Percentiles rank a stretch among this genome's conserved stretches.
Evolutionary conservation across 176 grass and related monocot species (phyloP).

Genomic region (Zoysia japonica): DNA sequence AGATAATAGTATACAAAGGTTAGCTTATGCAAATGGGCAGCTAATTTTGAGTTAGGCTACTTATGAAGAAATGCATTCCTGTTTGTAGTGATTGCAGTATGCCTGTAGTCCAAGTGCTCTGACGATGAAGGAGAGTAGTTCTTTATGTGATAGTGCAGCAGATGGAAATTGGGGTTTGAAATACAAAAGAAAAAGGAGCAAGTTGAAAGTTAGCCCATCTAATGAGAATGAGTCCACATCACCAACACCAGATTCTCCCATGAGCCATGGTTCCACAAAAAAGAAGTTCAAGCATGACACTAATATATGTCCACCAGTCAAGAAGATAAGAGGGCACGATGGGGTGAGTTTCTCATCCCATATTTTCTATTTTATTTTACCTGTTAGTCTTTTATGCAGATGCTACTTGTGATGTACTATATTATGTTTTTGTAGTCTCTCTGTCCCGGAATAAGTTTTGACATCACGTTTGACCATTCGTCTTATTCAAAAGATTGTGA

Average conservation of each 20-base stretch:
- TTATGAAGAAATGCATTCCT: slow-evolving; percentile 30
- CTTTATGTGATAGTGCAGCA: slow-evolving; percentile 67
- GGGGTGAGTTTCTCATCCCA: slow-evolving; percentile 68
- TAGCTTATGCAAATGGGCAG: slow-evolving; percentile 17
- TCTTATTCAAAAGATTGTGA: no score
- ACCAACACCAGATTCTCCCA: slow-evolving; percentile 50
- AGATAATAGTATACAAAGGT: neutral
- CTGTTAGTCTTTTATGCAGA: slow-evolving; percentile 14
- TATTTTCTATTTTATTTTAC: slow-evolving; percentile 35
- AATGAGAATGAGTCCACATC: slow-evolving; percentile 61
- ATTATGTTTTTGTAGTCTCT: neutral
- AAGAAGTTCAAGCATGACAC: slow-evolving; percentile 64
- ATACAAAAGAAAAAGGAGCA: slow-evolving; percentile 84
- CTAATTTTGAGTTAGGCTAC: slow-evolving; percentile 13
- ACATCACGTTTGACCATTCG: no score
- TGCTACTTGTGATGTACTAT: slow-evolving; percentile 43
- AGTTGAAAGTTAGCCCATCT: slow-evolving; percentile 59
- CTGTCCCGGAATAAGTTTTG: no score
- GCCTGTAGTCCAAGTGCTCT: slow-evolving; percentile 26
- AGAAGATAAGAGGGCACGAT: slow-evolving; percentile 87
- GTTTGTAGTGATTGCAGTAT: slow-evolving; percentile 38
- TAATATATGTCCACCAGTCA: slow-evolving; percentile 46
- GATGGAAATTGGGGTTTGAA: slow-evolving; percentile 79
- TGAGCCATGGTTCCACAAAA: slow-evolving; percentile 46
- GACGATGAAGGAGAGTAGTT: slow-evolving; percentile 83